These are phyloP conservation scores for Pyrenopolyporus hunteri DNA, from an alignment of 495 filamentous ascomycete genomes.

Conservation along the genomic window DNA sequence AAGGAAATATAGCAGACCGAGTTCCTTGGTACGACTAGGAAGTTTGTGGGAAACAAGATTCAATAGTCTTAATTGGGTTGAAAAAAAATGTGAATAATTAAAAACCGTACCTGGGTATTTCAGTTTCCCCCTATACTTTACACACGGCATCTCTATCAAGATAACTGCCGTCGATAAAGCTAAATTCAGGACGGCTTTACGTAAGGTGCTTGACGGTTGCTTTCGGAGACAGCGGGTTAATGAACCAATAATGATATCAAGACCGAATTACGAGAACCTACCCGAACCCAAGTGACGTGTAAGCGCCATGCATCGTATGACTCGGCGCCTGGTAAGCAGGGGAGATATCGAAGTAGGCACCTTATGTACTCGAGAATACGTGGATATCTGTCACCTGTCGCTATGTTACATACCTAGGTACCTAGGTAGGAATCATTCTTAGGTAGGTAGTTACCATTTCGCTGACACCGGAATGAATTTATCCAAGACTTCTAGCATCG, in stretches of 20 bases:
- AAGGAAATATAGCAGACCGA: too few species aligned
- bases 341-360: constrained; percentile 3
- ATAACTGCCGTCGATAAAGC: too few species aligned
- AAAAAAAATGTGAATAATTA: too few species aligned
- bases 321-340: constrained; percentile 3
- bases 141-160: too few species aligned
- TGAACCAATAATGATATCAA: background rate
- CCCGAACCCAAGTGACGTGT: constrained; percentile 18
- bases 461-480: constrained; percentile 9
- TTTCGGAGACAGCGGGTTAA: background rate
- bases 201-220: too few species aligned
- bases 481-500: background rate
- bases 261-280: background rate
- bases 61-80: too few species aligned
- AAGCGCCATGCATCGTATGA: constrained; percentile 26
- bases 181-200: too few species aligned
- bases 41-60: too few species aligned
- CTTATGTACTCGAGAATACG: background rate
- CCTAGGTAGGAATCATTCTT: too few species aligned
- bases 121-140: too few species aligned
- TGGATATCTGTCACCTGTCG: background rate
- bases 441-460: background rate
- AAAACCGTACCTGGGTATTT: too few species aligned
- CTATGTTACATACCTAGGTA: background rate
- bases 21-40: too few species aligned